Conservation (phyloP, 179 eudicot genomes). For the Drosera spatulata region DNA sequence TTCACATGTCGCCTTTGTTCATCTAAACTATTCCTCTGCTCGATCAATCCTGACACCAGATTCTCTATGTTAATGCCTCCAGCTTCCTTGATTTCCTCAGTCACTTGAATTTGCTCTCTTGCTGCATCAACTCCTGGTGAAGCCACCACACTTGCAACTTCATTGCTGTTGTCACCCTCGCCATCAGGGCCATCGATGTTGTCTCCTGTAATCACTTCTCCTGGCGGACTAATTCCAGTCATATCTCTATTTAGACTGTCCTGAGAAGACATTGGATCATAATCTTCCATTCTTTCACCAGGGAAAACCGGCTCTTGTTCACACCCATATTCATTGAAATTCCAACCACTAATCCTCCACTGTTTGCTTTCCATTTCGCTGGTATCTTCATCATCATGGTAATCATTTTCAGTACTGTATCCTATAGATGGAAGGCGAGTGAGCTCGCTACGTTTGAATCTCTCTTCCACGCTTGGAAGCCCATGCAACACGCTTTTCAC, state of each 20-base stretch:
- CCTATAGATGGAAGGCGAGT: slow-evolving; percentile 16
- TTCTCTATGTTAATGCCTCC: slow-evolving; percentile 22
- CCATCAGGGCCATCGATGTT: slow-evolving; percentile 2
- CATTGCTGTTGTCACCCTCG: slow-evolving; percentile 1
- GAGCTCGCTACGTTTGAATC: slow-evolving; percentile 34
- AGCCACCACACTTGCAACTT: not conserved
- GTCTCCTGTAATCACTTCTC: not conserved
- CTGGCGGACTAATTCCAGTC: slow-evolving; percentile 11
- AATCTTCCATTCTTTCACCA: not conserved
- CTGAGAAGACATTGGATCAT: no score
- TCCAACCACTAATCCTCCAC: slow-evolving; percentile 88
- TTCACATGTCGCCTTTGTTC: slow-evolving; percentile 46
- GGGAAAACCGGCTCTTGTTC: slow-evolving; percentile 57
- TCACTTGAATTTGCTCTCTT: not conserved
- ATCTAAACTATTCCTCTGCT: slow-evolving; percentile 50
- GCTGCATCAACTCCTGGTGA: slow-evolving; percentile 9
- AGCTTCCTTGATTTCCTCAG: slow-evolving; percentile 2
- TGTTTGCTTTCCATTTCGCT: slow-evolving; percentile 8
- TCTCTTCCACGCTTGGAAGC: slow-evolving; percentile 53
- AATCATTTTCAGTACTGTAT: slow-evolving; percentile 15
- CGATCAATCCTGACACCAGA: slow-evolving; percentile 34
- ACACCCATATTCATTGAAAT: slow-evolving; percentile 64
- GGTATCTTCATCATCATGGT: slow-evolving; percentile 6
- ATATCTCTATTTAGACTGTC: slow-evolving; percentile 8
- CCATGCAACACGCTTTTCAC: slow-evolving; percentile 47